Percentiles rank a stretch among this genome's conserved stretches.
phyloP scores from a whole-genome alignment of 2,329 filamentous ascomycete species.

The Phyllosticta citribraziliensis region DNA sequence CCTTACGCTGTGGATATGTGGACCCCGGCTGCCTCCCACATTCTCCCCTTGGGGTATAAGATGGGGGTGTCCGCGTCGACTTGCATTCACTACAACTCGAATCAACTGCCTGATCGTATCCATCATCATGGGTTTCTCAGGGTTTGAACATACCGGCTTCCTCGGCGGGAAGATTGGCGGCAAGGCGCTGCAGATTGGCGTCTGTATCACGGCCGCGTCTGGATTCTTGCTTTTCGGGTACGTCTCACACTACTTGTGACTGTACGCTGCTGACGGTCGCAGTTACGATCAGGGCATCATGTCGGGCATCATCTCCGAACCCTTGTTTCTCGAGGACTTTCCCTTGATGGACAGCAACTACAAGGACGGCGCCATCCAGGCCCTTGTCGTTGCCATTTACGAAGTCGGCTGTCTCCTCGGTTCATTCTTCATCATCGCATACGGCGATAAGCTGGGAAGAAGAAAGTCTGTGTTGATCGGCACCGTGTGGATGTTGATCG shows the following conservation, averaged over 20 bases:
- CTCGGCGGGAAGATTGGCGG: conserved; percentile 13
- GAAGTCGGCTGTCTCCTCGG: conserved; percentile 38
- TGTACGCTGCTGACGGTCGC: not conserved
- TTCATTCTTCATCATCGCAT: conserved; percentile 28
- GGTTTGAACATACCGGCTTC: conserved; percentile 5
- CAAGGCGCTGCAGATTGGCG: conserved; percentile 21
- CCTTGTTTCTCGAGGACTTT: conserved; percentile 25
- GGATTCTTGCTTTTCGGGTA: conserved; percentile 42
- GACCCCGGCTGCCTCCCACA: not conserved
- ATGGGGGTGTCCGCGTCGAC: not conserved
- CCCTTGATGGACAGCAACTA: conserved; percentile 28
- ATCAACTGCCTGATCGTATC: not conserved
- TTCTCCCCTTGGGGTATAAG: conserved; percentile 2
- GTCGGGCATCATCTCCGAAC: conserved; percentile 31
- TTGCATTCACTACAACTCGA: not conserved
- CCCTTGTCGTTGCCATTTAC: conserved; percentile 42
- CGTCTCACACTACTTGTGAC: conserved; percentile 13
- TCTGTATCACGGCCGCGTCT: conserved; percentile 35
- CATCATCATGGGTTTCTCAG: conserved; percentile 7
- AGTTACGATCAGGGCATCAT: conserved; percentile 24
- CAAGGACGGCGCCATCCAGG: conserved; percentile 28
- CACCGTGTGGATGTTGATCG: conserved; percentile 31
- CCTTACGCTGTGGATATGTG: conserved; percentile 1
- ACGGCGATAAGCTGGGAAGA: conserved; percentile 33
- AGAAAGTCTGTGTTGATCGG: conserved; percentile 34